Evolutionary conservation across 768 basidiomycete genomes (phyloP).

Genomic region (Leccinum rimulosum): DNA sequence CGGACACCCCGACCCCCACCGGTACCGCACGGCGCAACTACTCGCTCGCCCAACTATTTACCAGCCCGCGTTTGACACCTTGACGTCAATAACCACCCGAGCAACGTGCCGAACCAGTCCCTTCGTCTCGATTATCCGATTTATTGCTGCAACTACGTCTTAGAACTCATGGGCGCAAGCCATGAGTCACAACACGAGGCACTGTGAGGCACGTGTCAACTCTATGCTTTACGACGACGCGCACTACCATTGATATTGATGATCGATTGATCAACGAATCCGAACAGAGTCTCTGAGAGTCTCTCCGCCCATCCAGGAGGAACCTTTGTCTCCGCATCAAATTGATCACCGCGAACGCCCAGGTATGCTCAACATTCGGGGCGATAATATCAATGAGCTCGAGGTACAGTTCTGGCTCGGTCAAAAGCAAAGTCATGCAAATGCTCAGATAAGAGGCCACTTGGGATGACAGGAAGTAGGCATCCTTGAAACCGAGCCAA

Average conservation of each 20-base stretch:
- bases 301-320: not conserved
- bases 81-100: not conserved
- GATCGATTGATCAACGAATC: not conserved
- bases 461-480: too few relatives aligned
- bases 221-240: too few relatives aligned
- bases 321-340: not conserved
- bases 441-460: not conserved
- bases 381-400: too few relatives aligned
- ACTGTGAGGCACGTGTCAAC: not conserved
- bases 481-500: not conserved
- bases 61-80: not conserved
- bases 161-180: too few relatives aligned
- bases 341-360: not conserved
- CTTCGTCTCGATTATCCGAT: slow-evolving; percentile 15
- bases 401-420: not conserved
- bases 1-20: slow-evolving; percentile 17
- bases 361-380: not conserved
- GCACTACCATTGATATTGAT: not conserved
- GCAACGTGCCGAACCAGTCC: slow-evolving; percentile 23
- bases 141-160: too few relatives aligned
- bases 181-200: too few relatives aligned
- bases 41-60: not conserved
- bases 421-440: not conserved
- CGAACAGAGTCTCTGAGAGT: not conserved
- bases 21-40: slow-evolving; percentile 9